Conservation (phyloP, 352 stramenopile species). For the Salisapilia sapeloensis region DNA sequence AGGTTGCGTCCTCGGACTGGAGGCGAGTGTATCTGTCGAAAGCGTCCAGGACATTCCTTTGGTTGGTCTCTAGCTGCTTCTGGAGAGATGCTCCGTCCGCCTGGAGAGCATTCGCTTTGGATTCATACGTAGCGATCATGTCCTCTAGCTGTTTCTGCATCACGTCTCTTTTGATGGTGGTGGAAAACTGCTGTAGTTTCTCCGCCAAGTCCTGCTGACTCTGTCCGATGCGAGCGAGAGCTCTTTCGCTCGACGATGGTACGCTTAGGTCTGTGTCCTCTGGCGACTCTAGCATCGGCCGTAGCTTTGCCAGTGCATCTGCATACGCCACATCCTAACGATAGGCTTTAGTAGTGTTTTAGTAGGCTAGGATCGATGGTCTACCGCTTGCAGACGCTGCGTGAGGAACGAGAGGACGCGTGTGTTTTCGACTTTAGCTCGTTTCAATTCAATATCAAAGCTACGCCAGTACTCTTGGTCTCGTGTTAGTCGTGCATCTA, state of each 20-base stretch:
- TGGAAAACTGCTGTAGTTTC: conserved; percentile 62
- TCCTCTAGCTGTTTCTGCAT: conserved; percentile 46
- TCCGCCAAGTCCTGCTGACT: conserved; percentile 63
- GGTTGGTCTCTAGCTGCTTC: conserved; percentile 25
- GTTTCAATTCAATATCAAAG: conserved; percentile 61
- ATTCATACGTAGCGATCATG: conserved; percentile 46
- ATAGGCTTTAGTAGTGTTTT: not conserved
- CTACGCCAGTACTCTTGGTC: conserved; percentile 59
- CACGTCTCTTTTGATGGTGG: conserved; percentile 52
- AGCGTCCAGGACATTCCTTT: conserved; percentile 30
- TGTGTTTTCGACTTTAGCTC: conserved; percentile 40
- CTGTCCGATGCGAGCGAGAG: conserved; percentile 39
- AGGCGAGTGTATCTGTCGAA: conserved; percentile 42
- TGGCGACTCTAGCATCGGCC: conserved; percentile 21
- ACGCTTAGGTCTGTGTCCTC: not conserved
- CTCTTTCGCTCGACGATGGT: conserved; percentile 13
- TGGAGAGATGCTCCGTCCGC: conserved; percentile 36
- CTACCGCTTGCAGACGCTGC: conserved; percentile 35
- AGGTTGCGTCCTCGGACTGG: conserved; percentile 19
- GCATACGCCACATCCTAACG: conserved; percentile 49
- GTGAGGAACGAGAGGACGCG: conserved; percentile 53
- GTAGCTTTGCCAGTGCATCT: conserved; percentile 44
- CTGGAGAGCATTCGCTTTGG: conserved; percentile 29
- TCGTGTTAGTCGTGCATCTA: conserved; percentile 46
- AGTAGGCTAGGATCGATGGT: not conserved